Percentiles rank a stretch among this genome's conserved stretches.
phyloP scores from a whole-genome alignment of 805 yeast genomes.

The Schwanniomyces vanrijiae region DNA sequence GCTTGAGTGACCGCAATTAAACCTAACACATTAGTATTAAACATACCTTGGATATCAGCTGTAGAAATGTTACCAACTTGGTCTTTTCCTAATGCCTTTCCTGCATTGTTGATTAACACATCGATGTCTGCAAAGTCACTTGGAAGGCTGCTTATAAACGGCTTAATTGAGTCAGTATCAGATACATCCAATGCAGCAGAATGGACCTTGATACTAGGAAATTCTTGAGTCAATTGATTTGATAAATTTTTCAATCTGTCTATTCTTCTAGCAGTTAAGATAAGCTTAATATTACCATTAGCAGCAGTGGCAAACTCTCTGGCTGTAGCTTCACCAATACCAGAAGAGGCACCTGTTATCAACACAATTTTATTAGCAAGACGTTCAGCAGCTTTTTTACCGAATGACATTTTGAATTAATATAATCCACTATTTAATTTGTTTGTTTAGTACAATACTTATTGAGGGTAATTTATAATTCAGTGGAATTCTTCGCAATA shows the following conservation, averaged over 20 bases:
- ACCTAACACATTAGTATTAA: constrained; percentile 38
- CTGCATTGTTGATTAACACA: constrained; percentile 39
- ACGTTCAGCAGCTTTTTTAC: constrained; percentile 37
- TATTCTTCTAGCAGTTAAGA: constrained; percentile 39
- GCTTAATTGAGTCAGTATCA: constrained; percentile 21
- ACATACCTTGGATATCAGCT: constrained; percentile 35
- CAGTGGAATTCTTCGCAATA: too few relatives aligned
- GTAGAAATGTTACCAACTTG: constrained; percentile 29
- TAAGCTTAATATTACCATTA: constrained; percentile 34
- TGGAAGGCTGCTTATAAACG: constrained; percentile 31
- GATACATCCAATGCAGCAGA: constrained; percentile 33
- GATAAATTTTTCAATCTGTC: constrained; percentile 26
- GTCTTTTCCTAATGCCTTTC: constrained; percentile 37
- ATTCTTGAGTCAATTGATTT: constrained; percentile 20
- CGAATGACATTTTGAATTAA: constrained; percentile 29
- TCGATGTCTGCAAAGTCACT: constrained; percentile 36
- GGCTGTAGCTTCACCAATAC: constrained; percentile 45
- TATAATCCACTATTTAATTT: not conserved
- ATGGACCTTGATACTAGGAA: constrained; percentile 27
- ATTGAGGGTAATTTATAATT: too few relatives aligned
- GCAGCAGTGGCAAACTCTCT: constrained; percentile 39
- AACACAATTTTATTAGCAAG: constrained; percentile 36
- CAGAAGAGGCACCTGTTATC: constrained; percentile 43
- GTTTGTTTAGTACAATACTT: too few relatives aligned
- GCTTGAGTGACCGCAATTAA: constrained; percentile 37